Evolutionary conservation across 805 yeast species (phyloP).

Genomic region (Starmerella etchellsii): DNA sequence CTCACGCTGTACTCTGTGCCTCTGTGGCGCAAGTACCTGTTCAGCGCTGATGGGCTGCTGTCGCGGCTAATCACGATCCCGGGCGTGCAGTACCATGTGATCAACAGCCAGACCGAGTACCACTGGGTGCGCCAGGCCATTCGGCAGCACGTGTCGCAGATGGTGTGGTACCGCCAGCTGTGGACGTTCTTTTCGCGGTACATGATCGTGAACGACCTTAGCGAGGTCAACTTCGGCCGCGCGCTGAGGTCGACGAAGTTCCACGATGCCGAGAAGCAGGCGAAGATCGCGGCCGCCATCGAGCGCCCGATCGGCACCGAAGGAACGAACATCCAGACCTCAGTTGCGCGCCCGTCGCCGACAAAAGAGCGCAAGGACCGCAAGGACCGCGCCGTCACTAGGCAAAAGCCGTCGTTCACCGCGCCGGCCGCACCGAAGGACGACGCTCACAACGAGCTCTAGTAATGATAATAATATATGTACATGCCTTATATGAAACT

Average conservation of each 20-base stretch:
- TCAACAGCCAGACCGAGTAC: constrained; percentile 17
- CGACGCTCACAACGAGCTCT: constrained; percentile 4
- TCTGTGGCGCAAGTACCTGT: constrained; percentile 28
- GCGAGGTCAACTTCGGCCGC: constrained; percentile 12
- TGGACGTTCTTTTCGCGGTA: constrained; percentile 74
- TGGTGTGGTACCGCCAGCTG: constrained; percentile 89
- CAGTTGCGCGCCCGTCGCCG: constrained; percentile 3
- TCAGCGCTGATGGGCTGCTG: constrained; percentile 26
- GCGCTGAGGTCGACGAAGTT: constrained; percentile 4
- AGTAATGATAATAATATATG: neutral
- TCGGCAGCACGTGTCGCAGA: constrained; percentile 78
- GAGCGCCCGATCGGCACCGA: constrained; percentile 1
- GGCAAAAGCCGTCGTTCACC: constrained; percentile 7
- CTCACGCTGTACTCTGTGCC: constrained; percentile 27
- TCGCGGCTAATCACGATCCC: constrained; percentile 17
- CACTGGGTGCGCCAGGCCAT: constrained; percentile 48
- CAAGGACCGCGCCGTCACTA: constrained; percentile 8
- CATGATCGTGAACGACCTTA: constrained; percentile 54
- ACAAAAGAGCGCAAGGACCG: no score
- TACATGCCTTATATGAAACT: neutral
- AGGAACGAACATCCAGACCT: constrained; percentile 4
- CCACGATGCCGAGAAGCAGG: constrained; percentile 2
- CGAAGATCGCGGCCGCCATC: neutral
- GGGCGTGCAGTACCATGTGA: constrained; percentile 12
- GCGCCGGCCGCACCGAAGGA: neutral